phyloP scores from a whole-genome alignment of 108 stramenopile species.

The Cyclostephanos tholiformis region DNA sequence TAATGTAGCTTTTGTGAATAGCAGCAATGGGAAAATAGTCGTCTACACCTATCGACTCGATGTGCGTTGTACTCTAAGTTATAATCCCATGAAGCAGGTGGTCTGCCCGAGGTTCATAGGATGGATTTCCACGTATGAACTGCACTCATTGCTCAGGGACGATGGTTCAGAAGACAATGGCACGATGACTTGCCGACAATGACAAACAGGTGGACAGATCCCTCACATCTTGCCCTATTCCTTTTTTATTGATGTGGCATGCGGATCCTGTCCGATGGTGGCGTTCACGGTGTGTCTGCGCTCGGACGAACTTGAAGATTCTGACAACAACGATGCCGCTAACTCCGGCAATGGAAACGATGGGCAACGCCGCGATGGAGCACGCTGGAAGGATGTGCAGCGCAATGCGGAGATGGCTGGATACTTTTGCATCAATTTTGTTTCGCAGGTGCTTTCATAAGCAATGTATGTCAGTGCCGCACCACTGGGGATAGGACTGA shows the following conservation, averaged over 20 bases:
- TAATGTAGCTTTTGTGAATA: background rate
- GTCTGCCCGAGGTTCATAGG: constrained; percentile 35
- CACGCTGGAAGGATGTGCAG: constrained; percentile 29
- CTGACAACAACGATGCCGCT: constrained; percentile 3
- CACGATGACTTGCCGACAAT: background rate
- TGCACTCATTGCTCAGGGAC: background rate
- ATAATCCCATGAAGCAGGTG: constrained; percentile 41
- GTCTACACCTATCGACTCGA: constrained; percentile 33
- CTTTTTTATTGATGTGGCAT: constrained; percentile 32
- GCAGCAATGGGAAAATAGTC: constrained; percentile 18
- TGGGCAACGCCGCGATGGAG: background rate
- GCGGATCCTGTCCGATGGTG: constrained; percentile 33
- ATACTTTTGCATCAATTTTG: constrained; percentile 32
- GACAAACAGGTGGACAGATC: constrained; percentile 5
- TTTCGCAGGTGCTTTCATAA: constrained; percentile 25
- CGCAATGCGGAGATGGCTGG: constrained; percentile 34
- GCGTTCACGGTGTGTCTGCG: constrained; percentile 37
- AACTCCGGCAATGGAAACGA: background rate
- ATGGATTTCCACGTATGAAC: constrained; percentile 37
- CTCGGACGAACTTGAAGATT: constrained; percentile 19
- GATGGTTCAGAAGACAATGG: background rate
- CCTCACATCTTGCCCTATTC: constrained; percentile 43
- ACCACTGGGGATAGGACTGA: constrained; percentile 30
- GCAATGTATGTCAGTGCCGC: constrained; percentile 39
- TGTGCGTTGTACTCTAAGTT: constrained; percentile 23